These are phyloP conservation scores for Lachancea nothofagi DNA, from an alignment of 805 yeast species.

Conservation along the genomic window DNA sequence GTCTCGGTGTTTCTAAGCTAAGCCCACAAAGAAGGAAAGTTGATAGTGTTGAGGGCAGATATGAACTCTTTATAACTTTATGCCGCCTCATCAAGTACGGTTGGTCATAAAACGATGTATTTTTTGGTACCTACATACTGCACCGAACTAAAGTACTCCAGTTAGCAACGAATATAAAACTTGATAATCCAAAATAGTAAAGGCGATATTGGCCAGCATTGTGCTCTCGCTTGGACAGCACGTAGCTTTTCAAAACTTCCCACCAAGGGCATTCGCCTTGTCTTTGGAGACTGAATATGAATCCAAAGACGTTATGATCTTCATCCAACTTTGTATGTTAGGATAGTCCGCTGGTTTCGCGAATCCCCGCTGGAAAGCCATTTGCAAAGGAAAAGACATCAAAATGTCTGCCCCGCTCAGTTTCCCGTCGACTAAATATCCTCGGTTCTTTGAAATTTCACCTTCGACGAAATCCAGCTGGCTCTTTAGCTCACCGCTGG, in stretches of 20 bases:
- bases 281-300: slow-evolving; percentile 15
- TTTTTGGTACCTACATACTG: too few species aligned
- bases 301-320: slow-evolving; percentile 14
- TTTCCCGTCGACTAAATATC: slow-evolving; percentile 44
- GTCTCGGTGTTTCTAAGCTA: too few species aligned
- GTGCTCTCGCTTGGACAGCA: too few species aligned
- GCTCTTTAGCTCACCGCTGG: slow-evolving; percentile 41
- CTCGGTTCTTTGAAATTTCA: slow-evolving; percentile 33
- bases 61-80: too few species aligned
- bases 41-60: too few species aligned
- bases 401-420: slow-evolving; percentile 56
- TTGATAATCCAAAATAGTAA: too few species aligned
- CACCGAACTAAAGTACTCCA: too few species aligned
- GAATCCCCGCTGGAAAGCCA: slow-evolving; percentile 17
- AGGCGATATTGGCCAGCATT: too few species aligned
- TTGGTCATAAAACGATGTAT: too few species aligned
- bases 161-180: too few species aligned
- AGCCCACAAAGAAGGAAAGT: too few species aligned
- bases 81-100: too few species aligned
- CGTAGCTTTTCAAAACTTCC: slow-evolving; percentile 1
- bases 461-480: slow-evolving; percentile 40
- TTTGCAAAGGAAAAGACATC: slow-evolving; percentile 41
- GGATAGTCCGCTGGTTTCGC: slow-evolving; percentile 23
- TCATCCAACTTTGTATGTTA: slow-evolving; percentile 20
- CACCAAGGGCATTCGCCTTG: slow-evolving; percentile 16